A percentile compares a stretch with the other conserved stretches of the same genome.
Conservation (phyloP, 2,329 filamentous ascomycete genomes). For the Truncatella angustata region DNA sequence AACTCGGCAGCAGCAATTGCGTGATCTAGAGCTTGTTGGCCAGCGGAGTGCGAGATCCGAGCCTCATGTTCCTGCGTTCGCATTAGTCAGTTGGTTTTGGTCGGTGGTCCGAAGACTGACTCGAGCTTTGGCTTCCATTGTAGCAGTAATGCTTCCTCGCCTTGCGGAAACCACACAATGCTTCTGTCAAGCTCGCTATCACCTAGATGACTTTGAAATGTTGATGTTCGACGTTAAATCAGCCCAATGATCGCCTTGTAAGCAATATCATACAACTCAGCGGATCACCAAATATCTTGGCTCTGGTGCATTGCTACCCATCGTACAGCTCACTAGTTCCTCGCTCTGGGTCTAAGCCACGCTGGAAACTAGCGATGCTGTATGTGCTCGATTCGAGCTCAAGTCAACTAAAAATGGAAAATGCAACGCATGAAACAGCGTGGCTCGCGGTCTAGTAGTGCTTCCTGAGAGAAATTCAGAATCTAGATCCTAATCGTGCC, state of each 20-base stretch:
- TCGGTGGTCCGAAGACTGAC: not conserved
- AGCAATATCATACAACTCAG: slow-evolving; percentile 3
- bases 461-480: too few species aligned
- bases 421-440: not conserved
- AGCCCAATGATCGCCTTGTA: too few species aligned
- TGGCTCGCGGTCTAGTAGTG: too few species aligned
- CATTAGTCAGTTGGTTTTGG: slow-evolving; percentile 5
- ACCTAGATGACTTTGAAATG: too few species aligned
- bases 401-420: too few species aligned
- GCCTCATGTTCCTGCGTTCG: slow-evolving; percentile 50
- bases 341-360: slow-evolving; percentile 1
- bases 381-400: not conserved
- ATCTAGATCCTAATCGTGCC: too few species aligned
- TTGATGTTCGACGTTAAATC: too few species aligned
- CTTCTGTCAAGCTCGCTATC: too few species aligned
- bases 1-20: slow-evolving; percentile 76
- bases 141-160: too few species aligned
- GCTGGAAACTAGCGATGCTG: not conserved
- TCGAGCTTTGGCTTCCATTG: slow-evolving; percentile 9
- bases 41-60: slow-evolving; percentile 46
- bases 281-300: not conserved
- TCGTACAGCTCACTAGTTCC: not conserved
- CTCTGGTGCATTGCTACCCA: not conserved
- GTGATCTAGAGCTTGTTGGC: slow-evolving; percentile 67
- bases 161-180: too few species aligned